Conservation (phyloP, 2,329 filamentous ascomycete genomes). For the Pseudogymnoascus sp. region DNA sequence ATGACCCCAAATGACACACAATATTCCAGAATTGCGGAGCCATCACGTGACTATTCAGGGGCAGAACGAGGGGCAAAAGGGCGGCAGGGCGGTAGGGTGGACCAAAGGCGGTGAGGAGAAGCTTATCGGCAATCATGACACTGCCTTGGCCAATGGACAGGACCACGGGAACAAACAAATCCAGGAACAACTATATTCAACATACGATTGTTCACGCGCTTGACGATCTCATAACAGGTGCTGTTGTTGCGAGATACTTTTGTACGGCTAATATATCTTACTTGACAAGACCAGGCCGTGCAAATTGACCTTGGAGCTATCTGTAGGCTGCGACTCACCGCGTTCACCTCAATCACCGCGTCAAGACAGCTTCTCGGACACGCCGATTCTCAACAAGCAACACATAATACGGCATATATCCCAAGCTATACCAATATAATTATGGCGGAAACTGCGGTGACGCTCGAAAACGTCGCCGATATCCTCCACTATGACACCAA, state of each 20-base stretch:
- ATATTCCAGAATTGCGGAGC: not conserved
- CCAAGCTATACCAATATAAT: not conserved
- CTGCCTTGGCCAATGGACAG: not conserved
- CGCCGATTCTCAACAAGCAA: not conserved
- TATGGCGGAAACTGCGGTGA: not conserved
- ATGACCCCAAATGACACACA: conserved; percentile 7
- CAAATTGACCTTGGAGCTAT: not conserved
- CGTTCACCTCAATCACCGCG: not conserved
- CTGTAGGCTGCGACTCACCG: not conserved
- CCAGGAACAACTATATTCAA: conserved; percentile 1
- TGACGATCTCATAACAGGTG: not conserved
- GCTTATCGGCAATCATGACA: conserved; percentile 3
- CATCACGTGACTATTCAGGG: not conserved
- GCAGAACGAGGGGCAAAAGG: conserved; percentile 4
- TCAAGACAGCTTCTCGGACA: not conserved
- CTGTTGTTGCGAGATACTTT: not conserved
- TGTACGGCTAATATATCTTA: not conserved
- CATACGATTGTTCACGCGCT: not conserved
- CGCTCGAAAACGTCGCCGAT: conserved; percentile 29
- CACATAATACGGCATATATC: not conserved
- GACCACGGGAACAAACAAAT: not conserved
- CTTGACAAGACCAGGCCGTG: not conserved
- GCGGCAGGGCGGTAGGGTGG: not conserved
- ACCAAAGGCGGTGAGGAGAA: not conserved
- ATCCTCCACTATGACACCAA: conserved; percentile 64